Percentiles rank a stretch among this genome's conserved stretches.
These are phyloP conservation scores for Taxawa tesnikishii DNA, from an alignment of 2,329 filamentous ascomycete species.

Conservation along the genomic window DNA sequence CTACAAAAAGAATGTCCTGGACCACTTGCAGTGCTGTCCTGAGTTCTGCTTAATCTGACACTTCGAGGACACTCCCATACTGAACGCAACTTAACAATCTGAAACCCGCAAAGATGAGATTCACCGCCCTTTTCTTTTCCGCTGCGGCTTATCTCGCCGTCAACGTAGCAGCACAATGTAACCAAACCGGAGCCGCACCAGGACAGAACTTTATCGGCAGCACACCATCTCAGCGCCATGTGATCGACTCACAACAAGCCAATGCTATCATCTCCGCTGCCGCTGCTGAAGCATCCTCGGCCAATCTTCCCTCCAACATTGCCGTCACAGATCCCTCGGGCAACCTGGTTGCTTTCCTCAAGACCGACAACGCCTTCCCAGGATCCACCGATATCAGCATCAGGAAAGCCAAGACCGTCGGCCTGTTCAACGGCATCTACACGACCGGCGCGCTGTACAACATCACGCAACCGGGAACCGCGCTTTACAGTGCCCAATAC, in stretches of 20 bases:
- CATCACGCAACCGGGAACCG: slow-evolving; percentile 12
- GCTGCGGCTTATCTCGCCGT: no score
- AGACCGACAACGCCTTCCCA: slow-evolving; percentile 19
- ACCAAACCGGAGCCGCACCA: no score
- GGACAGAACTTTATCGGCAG: slow-evolving; percentile 7
- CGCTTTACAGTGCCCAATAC: slow-evolving; percentile 6
- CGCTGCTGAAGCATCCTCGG: slow-evolving; percentile 6
- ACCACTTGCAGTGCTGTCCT: no score
- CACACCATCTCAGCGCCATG: slow-evolving; percentile 12
- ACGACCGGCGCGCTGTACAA: slow-evolving; percentile 14
- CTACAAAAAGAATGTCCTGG: no score
- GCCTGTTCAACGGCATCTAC: slow-evolving; percentile 16
- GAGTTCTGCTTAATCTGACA: no score
- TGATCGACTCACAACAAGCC: slow-evolving; percentile 14
- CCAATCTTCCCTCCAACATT: slow-evolving; percentile 14
- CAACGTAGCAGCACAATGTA: no score
- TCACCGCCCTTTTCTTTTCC: no score
- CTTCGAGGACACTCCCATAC: no score
- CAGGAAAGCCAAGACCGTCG: slow-evolving; percentile 17
- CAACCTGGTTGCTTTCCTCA: slow-evolving; percentile 16
- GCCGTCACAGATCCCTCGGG: slow-evolving; percentile 16
- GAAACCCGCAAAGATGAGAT: no score
- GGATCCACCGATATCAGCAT: slow-evolving; percentile 16
- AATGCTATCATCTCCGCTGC: slow-evolving; percentile 13
- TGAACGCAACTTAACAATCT: no score